These are phyloP conservation scores for Apiospora pterosperma DNA, from an alignment of 2,329 filamentous ascomycete genomes.

Conservation along the genomic window DNA sequence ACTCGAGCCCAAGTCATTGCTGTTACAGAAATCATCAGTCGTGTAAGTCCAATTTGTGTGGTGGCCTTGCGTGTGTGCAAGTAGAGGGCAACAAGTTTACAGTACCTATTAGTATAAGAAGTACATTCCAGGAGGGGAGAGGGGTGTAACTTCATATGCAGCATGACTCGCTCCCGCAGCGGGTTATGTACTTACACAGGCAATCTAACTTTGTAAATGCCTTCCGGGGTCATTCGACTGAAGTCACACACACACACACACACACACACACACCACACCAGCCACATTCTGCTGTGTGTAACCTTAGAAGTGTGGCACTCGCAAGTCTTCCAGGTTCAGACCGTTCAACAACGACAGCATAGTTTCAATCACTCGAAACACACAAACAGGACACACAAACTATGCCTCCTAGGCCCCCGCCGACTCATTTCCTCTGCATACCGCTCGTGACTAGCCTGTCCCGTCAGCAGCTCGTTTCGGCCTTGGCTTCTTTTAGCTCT, in stretches of 20 bases:
- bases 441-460: conserved; percentile 64
- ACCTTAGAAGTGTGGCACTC: not conserved
- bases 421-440: conserved; percentile 75
- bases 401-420: conserved; percentile 35
- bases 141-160: too few relatives aligned
- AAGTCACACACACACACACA: too few relatives aligned
- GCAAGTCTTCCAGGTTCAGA: not conserved
- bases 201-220: not conserved
- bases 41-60: not conserved
- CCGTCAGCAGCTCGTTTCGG: conserved; percentile 60
- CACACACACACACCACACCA: too few relatives aligned
- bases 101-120: too few relatives aligned
- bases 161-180: not conserved
- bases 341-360: not conserved
- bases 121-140: too few relatives aligned
- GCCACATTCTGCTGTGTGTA: not conserved
- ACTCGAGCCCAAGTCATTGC: not conserved
- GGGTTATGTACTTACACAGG: not conserved
- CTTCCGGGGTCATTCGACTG: too few relatives aligned
- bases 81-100: not conserved
- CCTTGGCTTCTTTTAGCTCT: conserved; percentile 58
- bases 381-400: not conserved
- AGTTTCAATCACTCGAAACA: not conserved
- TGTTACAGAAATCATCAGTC: not conserved
- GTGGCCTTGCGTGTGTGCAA: not conserved